Conservation (phyloP, 257 asterid species). For the Thymus quinquecostatus region DNA sequence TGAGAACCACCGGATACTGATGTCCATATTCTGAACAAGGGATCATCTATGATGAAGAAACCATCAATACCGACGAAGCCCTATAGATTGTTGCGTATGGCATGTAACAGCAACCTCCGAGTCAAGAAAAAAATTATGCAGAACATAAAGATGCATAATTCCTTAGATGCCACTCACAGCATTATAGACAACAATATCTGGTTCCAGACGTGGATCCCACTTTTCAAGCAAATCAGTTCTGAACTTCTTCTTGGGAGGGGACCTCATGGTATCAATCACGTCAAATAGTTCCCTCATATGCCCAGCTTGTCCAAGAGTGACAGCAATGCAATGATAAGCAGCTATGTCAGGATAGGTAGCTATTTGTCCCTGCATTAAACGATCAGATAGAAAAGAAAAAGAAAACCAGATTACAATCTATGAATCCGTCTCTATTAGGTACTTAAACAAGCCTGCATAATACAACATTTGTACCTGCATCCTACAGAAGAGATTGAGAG, state of each 20-base stretch:
- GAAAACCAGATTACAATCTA: constrained; percentile 18
- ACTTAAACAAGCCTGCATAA: constrained; percentile 19
- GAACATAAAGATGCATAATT: constrained; percentile 14
- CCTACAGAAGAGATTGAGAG: constrained; percentile 72
- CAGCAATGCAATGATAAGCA: constrained; percentile 84
- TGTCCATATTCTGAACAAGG: neutral
- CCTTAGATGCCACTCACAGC: constrained; percentile 60
- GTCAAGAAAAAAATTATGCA: neutral
- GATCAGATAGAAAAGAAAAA: constrained; percentile 6
- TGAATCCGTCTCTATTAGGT: constrained; percentile 13
- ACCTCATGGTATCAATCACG: constrained; percentile 84
- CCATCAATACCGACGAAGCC: neutral
- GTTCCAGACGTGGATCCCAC: constrained; percentile 94
- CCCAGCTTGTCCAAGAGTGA: constrained; percentile 99
- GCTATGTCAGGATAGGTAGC: constrained; percentile 86
- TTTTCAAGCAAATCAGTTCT: constrained; percentile 66
- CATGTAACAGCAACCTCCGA: constrained; percentile 9
- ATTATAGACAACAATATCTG: constrained; percentile 78
- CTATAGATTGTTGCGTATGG: neutral
- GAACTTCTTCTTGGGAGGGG: constrained; percentile 87
- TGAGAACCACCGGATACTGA: neutral
- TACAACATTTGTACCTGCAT: constrained; percentile 70
- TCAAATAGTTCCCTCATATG: constrained; percentile 90
- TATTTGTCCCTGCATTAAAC: constrained; percentile 62
- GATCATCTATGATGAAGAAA: neutral